Conservation (phyloP, 768 basidiomycete genomes). For the Rhizopogon rudus region DNA sequence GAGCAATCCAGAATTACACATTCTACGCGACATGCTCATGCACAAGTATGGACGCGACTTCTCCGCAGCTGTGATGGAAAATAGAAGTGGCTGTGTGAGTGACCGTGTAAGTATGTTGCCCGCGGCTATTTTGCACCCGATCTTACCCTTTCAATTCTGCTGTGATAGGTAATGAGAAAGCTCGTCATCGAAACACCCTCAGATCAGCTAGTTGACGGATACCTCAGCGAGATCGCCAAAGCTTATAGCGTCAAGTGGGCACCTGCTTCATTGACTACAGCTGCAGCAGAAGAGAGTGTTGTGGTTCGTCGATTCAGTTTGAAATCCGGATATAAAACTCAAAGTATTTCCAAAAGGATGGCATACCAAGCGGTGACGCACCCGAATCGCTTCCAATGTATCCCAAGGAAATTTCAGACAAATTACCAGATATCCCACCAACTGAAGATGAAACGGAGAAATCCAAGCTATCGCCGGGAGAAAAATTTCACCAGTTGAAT, state of each 20-base stretch:
- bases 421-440: slow-evolving; percentile 48
- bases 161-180: slow-evolving; percentile 68
- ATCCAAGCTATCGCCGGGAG: slow-evolving; percentile 6
- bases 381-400: slow-evolving; percentile 23
- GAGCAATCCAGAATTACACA: slow-evolving; percentile 64
- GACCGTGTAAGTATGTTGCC: slow-evolving; percentile 56
- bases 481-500: not conserved
- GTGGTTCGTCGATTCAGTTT: slow-evolving; percentile 31
- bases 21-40: slow-evolving; percentile 90
- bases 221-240: slow-evolving; percentile 84
- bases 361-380: not conserved
- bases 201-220: slow-evolving; percentile 75
- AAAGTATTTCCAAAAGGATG: not conserved
- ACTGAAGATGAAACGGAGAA: slow-evolving; percentile 41
- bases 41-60: slow-evolving; percentile 95
- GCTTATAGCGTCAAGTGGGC: slow-evolving; percentile 77
- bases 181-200: slow-evolving; percentile 66
- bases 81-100: slow-evolving; percentile 74
- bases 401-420: slow-evolving; percentile 25
- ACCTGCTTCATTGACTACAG: slow-evolving; percentile 28
- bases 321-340: not conserved
- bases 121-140: not conserved
- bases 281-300: slow-evolving; percentile 28
- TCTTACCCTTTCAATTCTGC: not conserved
- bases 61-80: slow-evolving; percentile 81